phyloP scores from a whole-genome alignment of 1,139 yeast genomes.

The Scheffersomyces titani region DNA sequence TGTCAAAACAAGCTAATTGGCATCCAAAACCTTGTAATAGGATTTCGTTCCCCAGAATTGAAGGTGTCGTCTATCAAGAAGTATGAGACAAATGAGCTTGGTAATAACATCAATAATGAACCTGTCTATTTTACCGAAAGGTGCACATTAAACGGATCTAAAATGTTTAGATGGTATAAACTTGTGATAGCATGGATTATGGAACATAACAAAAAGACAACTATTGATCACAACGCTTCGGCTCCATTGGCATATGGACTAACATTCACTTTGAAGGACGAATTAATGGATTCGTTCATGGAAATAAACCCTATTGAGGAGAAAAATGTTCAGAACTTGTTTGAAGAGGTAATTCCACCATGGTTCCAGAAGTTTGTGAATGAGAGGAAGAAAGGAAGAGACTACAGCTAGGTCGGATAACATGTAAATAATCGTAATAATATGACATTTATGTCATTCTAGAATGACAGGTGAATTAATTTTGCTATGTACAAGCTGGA shows the following conservation, averaged over 20 bases:
- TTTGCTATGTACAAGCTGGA: neutral
- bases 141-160: constrained; percentile 13
- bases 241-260: constrained; percentile 4
- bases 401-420: neutral
- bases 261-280: constrained; percentile 2
- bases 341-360: constrained; percentile 15
- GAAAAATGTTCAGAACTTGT: constrained; percentile 4
- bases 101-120: constrained; percentile 10
- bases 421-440: neutral
- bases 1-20: constrained; percentile 24
- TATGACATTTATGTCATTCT: neutral
- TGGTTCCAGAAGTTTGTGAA: constrained; percentile 18
- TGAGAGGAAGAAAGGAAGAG: neutral
- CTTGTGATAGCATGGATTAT: constrained; percentile 15
- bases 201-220: neutral
- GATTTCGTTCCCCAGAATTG: constrained; percentile 20
- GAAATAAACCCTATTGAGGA: constrained; percentile 3
- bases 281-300: constrained; percentile 3
- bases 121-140: constrained; percentile 14
- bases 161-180: constrained; percentile 19
- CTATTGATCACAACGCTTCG: neutral
- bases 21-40: constrained; percentile 19
- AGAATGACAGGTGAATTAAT: neutral
- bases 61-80: constrained; percentile 19
- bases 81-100: constrained; percentile 16